Conservation (phyloP, 345 rosid species). For the Hibiscus tridactylites region DNA sequence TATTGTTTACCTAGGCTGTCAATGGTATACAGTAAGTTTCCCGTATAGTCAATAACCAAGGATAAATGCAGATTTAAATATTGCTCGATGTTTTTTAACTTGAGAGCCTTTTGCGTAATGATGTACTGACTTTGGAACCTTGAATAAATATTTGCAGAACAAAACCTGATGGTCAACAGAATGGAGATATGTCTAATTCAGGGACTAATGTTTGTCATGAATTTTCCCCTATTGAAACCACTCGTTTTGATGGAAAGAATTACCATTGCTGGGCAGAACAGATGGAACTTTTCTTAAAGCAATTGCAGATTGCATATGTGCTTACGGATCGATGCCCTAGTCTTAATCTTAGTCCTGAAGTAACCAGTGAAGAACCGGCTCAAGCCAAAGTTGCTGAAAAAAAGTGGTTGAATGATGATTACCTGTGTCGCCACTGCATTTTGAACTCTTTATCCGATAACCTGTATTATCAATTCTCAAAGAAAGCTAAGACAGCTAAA, state of each 20-base stretch:
- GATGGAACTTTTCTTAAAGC: conserved; percentile 64
- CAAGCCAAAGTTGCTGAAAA: conserved; percentile 28
- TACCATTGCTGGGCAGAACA: conserved; percentile 49
- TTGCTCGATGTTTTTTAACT: neutral
- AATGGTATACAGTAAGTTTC: neutral
- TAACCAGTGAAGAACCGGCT: conserved; percentile 22
- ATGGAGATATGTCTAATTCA: conserved; percentile 24
- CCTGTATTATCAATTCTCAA: conserved; percentile 47
- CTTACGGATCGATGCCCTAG: conserved; percentile 52
- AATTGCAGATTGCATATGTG: conserved; percentile 49
- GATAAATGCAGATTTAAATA: neutral
- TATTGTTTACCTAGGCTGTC: neutral
- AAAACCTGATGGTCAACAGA: conserved; percentile 14
- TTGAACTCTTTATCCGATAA: conserved; percentile 60
- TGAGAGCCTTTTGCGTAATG: neutral
- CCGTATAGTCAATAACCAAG: neutral
- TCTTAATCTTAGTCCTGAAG: conserved; percentile 19
- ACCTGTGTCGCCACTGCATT: conserved; percentile 52
- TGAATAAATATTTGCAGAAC: conserved; percentile 27
- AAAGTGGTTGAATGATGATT: conserved; percentile 65
- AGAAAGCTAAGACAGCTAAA: conserved; percentile 48
- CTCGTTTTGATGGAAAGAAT: conserved; percentile 71
- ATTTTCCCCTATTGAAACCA: conserved; percentile 31
- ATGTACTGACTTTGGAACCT: conserved; percentile 20
- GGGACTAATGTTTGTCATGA: conserved; percentile 19